These are phyloP conservation scores for Aspergillus alliaceus DNA, from an alignment of 2,329 filamentous ascomycete genomes.

Conservation along the genomic window DNA sequence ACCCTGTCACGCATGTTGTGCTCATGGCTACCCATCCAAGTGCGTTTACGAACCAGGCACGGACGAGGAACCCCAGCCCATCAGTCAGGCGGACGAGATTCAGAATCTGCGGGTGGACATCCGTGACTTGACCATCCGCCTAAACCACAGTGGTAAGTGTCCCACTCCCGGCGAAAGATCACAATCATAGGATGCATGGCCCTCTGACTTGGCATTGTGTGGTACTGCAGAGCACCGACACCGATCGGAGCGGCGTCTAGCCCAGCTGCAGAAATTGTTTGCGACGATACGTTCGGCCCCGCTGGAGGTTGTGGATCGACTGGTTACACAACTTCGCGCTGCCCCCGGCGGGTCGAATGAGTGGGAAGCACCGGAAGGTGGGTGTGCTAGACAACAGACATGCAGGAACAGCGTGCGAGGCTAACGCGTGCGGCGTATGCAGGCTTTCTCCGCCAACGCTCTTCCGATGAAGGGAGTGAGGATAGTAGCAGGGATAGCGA, in stretches of 20 bases:
- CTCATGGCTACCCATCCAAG: slow-evolving; percentile 40
- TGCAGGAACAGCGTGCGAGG: neutral
- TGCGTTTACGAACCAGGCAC: slow-evolving; percentile 36
- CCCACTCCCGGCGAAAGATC: neutral
- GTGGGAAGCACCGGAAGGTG: slow-evolving; percentile 28
- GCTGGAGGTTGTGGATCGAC: slow-evolving; percentile 29
- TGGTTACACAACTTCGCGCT: slow-evolving; percentile 31
- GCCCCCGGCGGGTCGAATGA: slow-evolving; percentile 20
- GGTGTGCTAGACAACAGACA: neutral
- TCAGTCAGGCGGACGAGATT: slow-evolving; percentile 40
- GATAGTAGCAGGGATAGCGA: slow-evolving; percentile 13
- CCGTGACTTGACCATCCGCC: slow-evolving; percentile 27
- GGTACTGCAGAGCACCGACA: slow-evolving; percentile 11
- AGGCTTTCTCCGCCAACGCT: neutral
- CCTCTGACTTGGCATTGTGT: neutral
- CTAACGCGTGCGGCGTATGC: neutral
- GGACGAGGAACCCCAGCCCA: slow-evolving; percentile 34
- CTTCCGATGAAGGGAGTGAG: slow-evolving; percentile 8
- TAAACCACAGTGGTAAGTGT: slow-evolving; percentile 28
- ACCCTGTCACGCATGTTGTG: slow-evolving; percentile 41
- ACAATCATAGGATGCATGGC: neutral
- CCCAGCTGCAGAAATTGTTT: slow-evolving; percentile 34
- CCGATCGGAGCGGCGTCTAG: slow-evolving; percentile 26
- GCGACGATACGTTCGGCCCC: slow-evolving; percentile 35
- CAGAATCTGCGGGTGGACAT: slow-evolving; percentile 36